Conservation (phyloP, 129 eudicot genomes). For the Flaveria ramosissima region DNA sequence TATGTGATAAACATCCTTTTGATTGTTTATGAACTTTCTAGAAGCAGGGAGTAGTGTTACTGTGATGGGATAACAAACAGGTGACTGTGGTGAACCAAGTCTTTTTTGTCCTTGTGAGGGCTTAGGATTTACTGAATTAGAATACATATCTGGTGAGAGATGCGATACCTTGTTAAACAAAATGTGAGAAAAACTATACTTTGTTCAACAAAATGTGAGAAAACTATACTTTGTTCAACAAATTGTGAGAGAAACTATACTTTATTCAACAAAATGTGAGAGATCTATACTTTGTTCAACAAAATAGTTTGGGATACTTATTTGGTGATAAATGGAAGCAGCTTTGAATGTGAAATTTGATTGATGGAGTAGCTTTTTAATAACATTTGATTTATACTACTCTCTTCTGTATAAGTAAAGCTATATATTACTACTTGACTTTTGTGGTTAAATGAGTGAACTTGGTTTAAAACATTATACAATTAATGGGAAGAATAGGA, state of each 20-base stretch:
- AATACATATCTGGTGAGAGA: not conserved
- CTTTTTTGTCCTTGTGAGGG: not conserved
- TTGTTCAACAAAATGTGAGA: too few relatives aligned
- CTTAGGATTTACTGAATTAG: not conserved
- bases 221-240: too few relatives aligned
- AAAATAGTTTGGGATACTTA: not conserved
- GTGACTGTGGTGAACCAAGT: not conserved
- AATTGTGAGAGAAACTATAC: too few relatives aligned
- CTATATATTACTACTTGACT: not conserved
- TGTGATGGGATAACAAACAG: constrained; percentile 14
- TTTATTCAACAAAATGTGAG: not conserved
- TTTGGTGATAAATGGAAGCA: not conserved
- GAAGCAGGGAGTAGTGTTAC: not conserved
- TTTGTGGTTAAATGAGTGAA: not conserved
- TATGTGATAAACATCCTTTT: not conserved
- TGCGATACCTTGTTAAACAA: not conserved
- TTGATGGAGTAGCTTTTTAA: not conserved
- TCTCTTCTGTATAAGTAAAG: not conserved
- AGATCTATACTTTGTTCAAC: not conserved
- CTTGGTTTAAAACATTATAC: not conserved
- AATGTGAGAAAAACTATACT: too few relatives aligned
- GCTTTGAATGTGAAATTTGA: not conserved
- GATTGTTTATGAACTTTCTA: not conserved
- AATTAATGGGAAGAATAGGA: not conserved
- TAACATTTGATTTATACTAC: not conserved